Conservation (phyloP, 257 asterid genomes). For the Gynochthodes officinalis region DNA sequence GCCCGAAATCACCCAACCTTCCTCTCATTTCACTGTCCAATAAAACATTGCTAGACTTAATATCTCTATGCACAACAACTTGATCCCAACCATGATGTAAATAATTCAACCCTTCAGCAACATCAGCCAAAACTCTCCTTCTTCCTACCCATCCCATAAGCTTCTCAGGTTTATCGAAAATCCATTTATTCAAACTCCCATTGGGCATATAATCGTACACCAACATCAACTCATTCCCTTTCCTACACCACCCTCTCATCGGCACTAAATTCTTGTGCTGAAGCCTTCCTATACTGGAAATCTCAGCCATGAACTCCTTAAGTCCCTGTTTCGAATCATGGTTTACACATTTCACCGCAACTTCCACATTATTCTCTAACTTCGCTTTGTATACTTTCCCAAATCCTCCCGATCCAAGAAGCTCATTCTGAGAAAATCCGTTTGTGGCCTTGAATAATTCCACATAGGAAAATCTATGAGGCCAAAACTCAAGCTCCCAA, state of each 20-base stretch:
- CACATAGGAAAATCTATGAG: conserved; percentile 65
- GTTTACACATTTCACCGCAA: conserved; percentile 76
- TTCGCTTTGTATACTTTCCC: conserved; percentile 75
- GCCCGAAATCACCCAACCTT: conserved; percentile 77
- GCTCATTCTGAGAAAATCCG: conserved; percentile 44
- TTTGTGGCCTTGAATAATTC: conserved; percentile 58
- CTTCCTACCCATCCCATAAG: conserved; percentile 63
- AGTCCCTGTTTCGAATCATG: conserved; percentile 81
- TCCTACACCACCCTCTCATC: conserved; percentile 85
- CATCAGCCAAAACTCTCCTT: conserved; percentile 57
- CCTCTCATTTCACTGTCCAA: conserved; percentile 71
- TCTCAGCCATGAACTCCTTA: conserved; percentile 90
- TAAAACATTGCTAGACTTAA: conserved; percentile 77
- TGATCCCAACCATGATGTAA: conserved; percentile 85
- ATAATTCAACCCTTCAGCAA: conserved; percentile 73
- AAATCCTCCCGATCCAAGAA: conserved; percentile 74
- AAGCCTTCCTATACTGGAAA: conserved; percentile 73
- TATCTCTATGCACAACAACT: conserved; percentile 79
- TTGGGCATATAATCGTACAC: conserved; percentile 86
- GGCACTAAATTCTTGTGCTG: conserved; percentile 83
- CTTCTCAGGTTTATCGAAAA: conserved; percentile 51
- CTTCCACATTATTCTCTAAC: conserved; percentile 42
- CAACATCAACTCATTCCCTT: conserved; percentile 56
- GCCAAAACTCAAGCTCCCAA: conserved; percentile 92
- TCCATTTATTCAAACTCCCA: conserved; percentile 73